A percentile compares a stretch with the other conserved stretches of the same genome.
Evolutionary conservation across 305 asterid species (phyloP).

Genomic region (Plantago coronopus): DNA sequence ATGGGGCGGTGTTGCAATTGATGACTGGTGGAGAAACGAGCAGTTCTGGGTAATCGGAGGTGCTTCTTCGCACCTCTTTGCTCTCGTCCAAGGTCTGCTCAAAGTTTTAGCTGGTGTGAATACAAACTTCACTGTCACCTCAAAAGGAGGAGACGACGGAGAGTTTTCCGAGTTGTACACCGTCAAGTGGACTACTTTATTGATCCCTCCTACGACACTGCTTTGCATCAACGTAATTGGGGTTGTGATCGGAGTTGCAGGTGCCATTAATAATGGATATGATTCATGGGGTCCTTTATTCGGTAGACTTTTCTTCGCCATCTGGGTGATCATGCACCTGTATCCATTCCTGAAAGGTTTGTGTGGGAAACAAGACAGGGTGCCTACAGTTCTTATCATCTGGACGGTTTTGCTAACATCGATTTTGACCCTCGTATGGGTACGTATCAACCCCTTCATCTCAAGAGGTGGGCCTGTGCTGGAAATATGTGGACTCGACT

Average conservation of each 20-base stretch:
- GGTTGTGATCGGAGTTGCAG: slow-evolving; percentile 65
- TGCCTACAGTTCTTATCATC: slow-evolving; percentile 74
- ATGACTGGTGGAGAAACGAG: slow-evolving; percentile 97
- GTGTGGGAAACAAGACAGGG: slow-evolving; percentile 63
- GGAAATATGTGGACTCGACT: slow-evolving; percentile 70
- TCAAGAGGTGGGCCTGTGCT: slow-evolving; percentile 78
- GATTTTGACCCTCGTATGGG: slow-evolving; percentile 74
- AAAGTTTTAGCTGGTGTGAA: slow-evolving; percentile 82
- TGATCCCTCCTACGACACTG: slow-evolving; percentile 72
- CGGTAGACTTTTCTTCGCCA: slow-evolving; percentile 67
- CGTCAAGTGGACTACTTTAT: slow-evolving; percentile 78
- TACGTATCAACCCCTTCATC: slow-evolving; percentile 75
- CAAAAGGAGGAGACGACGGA: slow-evolving; percentile 88
- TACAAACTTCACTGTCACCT: slow-evolving; percentile 83
- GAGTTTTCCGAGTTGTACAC: slow-evolving; percentile 68
- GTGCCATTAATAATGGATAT: slow-evolving; percentile 78
- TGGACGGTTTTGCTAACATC: slow-evolving; percentile 81
- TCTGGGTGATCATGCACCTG: slow-evolving; percentile 85
- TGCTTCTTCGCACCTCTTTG: slow-evolving; percentile 79
- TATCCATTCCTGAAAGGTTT: slow-evolving; percentile 90
- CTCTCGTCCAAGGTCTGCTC: slow-evolving; percentile 81
- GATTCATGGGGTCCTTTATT: slow-evolving; percentile 90
- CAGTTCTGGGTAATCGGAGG: slow-evolving; percentile 98
- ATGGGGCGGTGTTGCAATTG: slow-evolving; percentile 83
- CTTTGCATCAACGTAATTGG: slow-evolving; percentile 64